Evolutionary conservation across 192 early-diverging fungal species (phyloP), one percentile per base, ranked within the genome.

Genomic region (Dissophora ornata): DNA sequence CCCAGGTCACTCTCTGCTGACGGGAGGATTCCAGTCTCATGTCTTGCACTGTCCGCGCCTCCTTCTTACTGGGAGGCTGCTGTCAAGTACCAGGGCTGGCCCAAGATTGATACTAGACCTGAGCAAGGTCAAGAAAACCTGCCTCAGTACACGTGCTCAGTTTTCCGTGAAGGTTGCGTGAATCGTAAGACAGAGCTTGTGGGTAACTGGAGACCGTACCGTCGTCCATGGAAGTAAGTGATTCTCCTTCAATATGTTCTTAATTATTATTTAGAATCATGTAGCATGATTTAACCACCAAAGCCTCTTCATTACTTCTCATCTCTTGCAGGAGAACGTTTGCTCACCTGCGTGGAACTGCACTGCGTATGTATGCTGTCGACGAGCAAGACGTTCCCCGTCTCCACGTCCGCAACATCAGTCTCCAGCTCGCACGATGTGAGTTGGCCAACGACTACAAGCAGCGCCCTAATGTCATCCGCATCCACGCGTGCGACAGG

Each of bases 211-310:
- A 40, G 62, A 61, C 58, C 84, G 1, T 79, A 79, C 8, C 57
- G 80, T 33, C 64, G 84, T 54, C 81, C 80, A n/a, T 86, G 84
- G 84, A 83, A 77, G 73, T 77, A 77, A 44, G 62, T 57, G 7
- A 9, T n/a, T 16, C 15, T n/a, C 36, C n/a, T n/a, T n/a, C n/a
- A n/a, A n/a, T n/a, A 36, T 51, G 32, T 9, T 40, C 12, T 16
- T 21, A 0, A 21, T 4, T 10, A 2, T 10, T 6, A 34, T 42
- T 6, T 26, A 12, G 18, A 19, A 3, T 25, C 12, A 25, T 50
- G 4, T 0, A 24, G 12, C 7, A 24, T 38, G 36, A 38, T 38
- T 38, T 9, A 38, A 38, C 13, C 6, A 38, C 13, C 36, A 38
- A 38, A 13, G 15, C 18, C 29, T 18, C 24, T 41, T 8, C 24